Evolutionary conservation across 371 early-diverging fungal species (phyloP).

Genomic region (Funneliformis caledonium): DNA sequence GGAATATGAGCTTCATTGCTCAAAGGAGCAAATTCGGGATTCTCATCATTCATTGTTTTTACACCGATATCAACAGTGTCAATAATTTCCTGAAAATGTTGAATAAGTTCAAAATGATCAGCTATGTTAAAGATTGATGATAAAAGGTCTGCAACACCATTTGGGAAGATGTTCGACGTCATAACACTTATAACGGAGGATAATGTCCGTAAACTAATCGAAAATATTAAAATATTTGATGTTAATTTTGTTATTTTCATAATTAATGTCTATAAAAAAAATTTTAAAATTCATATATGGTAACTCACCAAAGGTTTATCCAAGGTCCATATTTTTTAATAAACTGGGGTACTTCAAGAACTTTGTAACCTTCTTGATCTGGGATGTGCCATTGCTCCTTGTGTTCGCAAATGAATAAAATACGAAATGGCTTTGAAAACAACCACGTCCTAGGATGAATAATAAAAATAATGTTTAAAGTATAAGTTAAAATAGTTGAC

Average conservation of each 20-base stretch:
- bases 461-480: not conserved
- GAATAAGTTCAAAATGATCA: not conserved
- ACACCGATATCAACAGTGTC: not conserved
- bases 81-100: conserved; percentile 23
- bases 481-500: not conserved
- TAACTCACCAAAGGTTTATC: conserved; percentile 10
- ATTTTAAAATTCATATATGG: not conserved
- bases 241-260: not conserved
- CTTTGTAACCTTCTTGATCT: not conserved
- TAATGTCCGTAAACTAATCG: not conserved
- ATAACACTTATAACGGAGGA: not conserved
- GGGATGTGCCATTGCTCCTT: not conserved
- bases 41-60: not conserved
- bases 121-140: not conserved
- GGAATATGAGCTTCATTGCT: not conserved
- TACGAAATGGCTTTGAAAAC: not conserved
- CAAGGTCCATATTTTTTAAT: conserved; percentile 33
- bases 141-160: not conserved
- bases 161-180: not conserved
- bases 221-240: not conserved
- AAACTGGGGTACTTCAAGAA: conserved; percentile 4
- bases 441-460: not conserved
- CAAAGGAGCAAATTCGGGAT: not conserved
- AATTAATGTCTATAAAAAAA: not conserved
- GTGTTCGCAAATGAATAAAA: conserved; percentile 30